These are phyloP conservation scores for Chloranthus sessilifolius DNA, from an alignment of 164 flowering plant species.

Conservation along the genomic window DNA sequence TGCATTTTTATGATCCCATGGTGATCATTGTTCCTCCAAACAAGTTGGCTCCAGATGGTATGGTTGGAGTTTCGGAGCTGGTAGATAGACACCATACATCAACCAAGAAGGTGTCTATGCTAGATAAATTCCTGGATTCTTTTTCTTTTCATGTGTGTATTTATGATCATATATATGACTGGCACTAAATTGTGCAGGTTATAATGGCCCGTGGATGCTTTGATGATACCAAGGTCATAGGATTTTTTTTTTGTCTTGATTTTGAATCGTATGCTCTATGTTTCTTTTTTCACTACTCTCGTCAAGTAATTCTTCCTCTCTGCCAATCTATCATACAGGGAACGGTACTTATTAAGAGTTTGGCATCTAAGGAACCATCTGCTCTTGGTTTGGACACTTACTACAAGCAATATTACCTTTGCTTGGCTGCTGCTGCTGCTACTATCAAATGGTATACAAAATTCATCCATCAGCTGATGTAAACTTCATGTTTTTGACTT, in stretches of 20 bases:
- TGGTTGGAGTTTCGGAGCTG: conserved; percentile 86
- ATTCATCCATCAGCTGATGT: too few species aligned
- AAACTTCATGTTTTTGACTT: not conserved
- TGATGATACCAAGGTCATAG: conserved; percentile 91
- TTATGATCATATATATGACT: not conserved
- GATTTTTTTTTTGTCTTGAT: conserved; percentile 6
- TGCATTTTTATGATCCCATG: conserved; percentile 86
- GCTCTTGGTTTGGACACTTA: conserved; percentile 94
- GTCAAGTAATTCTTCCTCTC: too few species aligned
- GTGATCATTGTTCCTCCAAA: conserved; percentile 86
- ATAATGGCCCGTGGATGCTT: conserved; percentile 85
- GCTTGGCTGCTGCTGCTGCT: conserved; percentile 95
- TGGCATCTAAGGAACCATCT: conserved; percentile 91
- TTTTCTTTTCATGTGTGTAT: too few species aligned
- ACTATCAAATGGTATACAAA: conserved; percentile 71
- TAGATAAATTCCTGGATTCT: not conserved
- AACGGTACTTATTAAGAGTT: conserved; percentile 64
- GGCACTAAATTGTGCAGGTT: conserved; percentile 39
- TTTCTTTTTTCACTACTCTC: not conserved
- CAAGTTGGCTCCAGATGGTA: conserved; percentile 85
- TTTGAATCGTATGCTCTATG: not conserved
- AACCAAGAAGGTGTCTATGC: conserved; percentile 58
- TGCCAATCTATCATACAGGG: conserved; percentile 67
- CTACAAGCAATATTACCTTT: conserved; percentile 96
- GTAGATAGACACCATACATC: conserved; percentile 61